phyloP scores from a whole-genome alignment of 2,329 filamentous ascomycete genomes.

The Pseudogymnoascus sp. region DNA sequence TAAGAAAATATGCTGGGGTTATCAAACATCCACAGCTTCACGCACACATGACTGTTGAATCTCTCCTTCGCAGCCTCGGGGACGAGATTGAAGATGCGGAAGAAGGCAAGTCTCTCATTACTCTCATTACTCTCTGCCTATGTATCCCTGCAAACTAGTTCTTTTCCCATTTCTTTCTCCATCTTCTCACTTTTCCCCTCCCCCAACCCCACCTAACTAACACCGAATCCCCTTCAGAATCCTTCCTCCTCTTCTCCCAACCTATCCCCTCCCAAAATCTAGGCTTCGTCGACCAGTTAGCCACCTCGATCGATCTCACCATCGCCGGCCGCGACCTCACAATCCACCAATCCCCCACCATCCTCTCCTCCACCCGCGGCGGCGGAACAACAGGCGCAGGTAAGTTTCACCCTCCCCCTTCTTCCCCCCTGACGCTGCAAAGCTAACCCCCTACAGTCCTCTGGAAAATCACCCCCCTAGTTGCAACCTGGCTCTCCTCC shows the following conservation, averaged over 20 bases:
- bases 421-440: constrained; percentile 6
- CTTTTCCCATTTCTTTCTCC: background rate
- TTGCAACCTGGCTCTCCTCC: constrained; percentile 71
- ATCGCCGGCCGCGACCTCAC: constrained; percentile 63
- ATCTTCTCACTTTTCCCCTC: background rate
- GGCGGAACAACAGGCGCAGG: constrained; percentile 68
- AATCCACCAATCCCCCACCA: constrained; percentile 74
- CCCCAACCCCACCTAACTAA: constrained; percentile 6
- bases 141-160: background rate
- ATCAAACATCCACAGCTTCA: background rate
- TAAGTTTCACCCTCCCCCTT: constrained; percentile 24
- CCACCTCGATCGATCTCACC: constrained; percentile 54
- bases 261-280: constrained; percentile 66
- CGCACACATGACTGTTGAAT: constrained; percentile 24
- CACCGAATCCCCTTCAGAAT: constrained; percentile 48
- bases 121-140: background rate
- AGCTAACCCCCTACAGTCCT: constrained; percentile 47
- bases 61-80: constrained; percentile 36
- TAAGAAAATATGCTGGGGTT: background rate
- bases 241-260: constrained; percentile 77
- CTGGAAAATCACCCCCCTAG: constrained; percentile 81
- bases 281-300: constrained; percentile 73
- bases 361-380: constrained; percentile 68
- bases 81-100: constrained; percentile 47
- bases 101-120: constrained; percentile 43